Base-by-base conservation (phyloP, 345 rosid species). In the Boechera retrofracta region DNA sequence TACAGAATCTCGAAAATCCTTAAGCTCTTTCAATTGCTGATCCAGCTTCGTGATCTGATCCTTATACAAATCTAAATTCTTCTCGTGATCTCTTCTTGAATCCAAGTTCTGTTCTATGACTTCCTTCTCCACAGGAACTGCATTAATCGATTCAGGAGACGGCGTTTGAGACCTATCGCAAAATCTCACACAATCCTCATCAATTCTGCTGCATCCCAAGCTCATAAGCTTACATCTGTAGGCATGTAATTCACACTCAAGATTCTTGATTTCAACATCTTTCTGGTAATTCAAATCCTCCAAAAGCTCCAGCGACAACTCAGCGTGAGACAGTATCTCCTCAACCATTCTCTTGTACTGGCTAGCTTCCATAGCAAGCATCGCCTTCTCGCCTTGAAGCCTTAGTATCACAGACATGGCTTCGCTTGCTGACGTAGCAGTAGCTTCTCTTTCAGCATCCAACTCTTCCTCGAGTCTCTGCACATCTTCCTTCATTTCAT, bases 281-380 rank as follows among this genome's bases (percentile, higher is more conserved):
- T 89, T 89, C 64, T 86, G 88, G 72, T 79, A 81, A 13, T 85
- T 82, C 24, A 87, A 56, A 24, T 91, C 93, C 78, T 91, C 96
- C 10, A 86, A 80, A 49, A 81, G 53, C 0, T 84, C 87, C 0
- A 91, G 54, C 1, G 90, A 87, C 51, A 86, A 83, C 66, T 91
- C 94, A 1, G 87, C 93, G 38, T 86, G 94, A 26, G 78, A 62
- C 75, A 91, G 83, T 79, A 84, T 84, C 76, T 85, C 97, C 77
- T 94, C 97, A 2, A 87, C 84, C 89, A 90, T 74, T 80, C 98
- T 89, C 81, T 86, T 87, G 73, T 89, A 94, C 45, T 94, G 98
- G 61, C 76, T 87, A 0, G 97, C 93, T 86, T 94, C 98, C 96
- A 94, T 84, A 81, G 82, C 81, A 64, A 94, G 49, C 0, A 62